These are phyloP conservation scores for Vinca major DNA, from an alignment of 305 asterid species.

Conservation along the genomic window DNA sequence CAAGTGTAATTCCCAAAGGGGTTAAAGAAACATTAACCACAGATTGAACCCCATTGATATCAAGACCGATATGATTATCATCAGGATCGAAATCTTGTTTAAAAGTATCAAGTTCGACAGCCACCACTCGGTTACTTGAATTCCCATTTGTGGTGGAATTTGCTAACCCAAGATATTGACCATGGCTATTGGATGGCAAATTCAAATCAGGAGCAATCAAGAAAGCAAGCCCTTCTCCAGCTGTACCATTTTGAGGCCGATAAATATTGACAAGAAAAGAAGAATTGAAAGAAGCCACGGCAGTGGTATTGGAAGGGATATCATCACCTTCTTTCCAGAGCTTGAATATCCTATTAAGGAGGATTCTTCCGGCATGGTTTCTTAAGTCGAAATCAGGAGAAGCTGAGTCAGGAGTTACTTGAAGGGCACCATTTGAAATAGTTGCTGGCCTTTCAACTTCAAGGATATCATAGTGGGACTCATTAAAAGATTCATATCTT, in stretches of 20 bases:
- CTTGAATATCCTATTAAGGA: constrained; percentile 31
- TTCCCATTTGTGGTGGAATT: constrained; percentile 47
- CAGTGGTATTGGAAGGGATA: background rate
- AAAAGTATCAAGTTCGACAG: constrained; percentile 76
- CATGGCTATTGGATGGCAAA: constrained; percentile 46
- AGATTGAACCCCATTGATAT: constrained; percentile 49
- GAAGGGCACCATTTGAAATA: constrained; percentile 46
- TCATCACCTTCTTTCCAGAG: constrained; percentile 39
- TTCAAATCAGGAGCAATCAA: constrained; percentile 40
- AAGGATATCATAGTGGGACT: constrained; percentile 2
- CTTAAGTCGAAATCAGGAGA: constrained; percentile 5
- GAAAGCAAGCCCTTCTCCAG: constrained; percentile 73
- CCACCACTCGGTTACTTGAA: constrained; percentile 39
- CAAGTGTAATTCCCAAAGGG: constrained; percentile 36
- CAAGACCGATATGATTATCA: constrained; percentile 61
- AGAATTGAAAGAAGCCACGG: constrained; percentile 63
- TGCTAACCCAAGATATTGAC: constrained; percentile 66
- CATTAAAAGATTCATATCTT: too few species aligned
- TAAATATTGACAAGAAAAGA: constrained; percentile 58
- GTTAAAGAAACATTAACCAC: constrained; percentile 18
- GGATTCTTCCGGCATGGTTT: constrained; percentile 42
- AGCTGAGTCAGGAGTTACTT: constrained; percentile 56
- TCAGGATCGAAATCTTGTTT: constrained; percentile 67
- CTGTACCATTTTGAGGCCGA: constrained; percentile 6
- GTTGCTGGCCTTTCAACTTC: constrained; percentile 22